phyloP scores from a whole-genome alignment of 2,329 filamentous ascomycete species.

The Paracoccidioides lutzii region DNA sequence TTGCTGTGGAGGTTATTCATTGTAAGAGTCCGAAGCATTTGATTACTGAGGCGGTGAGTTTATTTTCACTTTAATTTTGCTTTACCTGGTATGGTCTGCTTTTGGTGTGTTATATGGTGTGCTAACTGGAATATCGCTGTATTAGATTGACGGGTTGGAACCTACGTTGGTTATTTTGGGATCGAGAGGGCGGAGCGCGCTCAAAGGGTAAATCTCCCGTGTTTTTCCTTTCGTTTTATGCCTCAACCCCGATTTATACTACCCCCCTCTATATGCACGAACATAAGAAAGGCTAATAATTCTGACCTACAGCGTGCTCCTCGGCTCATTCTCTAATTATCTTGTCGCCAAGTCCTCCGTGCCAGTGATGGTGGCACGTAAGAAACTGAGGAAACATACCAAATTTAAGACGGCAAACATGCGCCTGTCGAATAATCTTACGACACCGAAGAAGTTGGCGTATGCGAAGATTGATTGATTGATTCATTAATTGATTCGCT shows the following conservation, averaged over 20 bases:
- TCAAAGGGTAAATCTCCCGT: conserved; percentile 62
- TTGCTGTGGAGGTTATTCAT: conserved; percentile 92
- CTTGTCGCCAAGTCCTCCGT: conserved; percentile 92
- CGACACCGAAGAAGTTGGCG: conserved; percentile 54
- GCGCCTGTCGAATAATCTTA: conserved; percentile 69
- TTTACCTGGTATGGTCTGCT: no score
- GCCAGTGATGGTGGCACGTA: conserved; percentile 94
- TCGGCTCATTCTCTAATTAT: conserved; percentile 96
- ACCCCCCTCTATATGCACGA: no score
- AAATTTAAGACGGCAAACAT: conserved; percentile 62
- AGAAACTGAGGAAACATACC: conserved; percentile 73
- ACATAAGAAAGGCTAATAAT: no score
- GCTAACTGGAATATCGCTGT: conserved; percentile 7
- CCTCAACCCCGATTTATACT: conserved; percentile 1
- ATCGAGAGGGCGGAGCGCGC: conserved; percentile 74
- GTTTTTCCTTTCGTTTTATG: background rate
- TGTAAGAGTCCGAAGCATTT: conserved; percentile 96
- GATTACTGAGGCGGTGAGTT: conserved; percentile 72
- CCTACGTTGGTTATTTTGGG: conserved; percentile 90
- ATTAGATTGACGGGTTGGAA: conserved; percentile 70
- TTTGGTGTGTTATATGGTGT: background rate
- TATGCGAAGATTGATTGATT: conserved; percentile 60
- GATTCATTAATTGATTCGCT: conserved; percentile 44
- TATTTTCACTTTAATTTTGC: background rate
- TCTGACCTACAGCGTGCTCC: conserved; percentile 53